Conservation (phyloP, 352 stramenopile genomes). For the Phytophthora aleatoria region DNA sequence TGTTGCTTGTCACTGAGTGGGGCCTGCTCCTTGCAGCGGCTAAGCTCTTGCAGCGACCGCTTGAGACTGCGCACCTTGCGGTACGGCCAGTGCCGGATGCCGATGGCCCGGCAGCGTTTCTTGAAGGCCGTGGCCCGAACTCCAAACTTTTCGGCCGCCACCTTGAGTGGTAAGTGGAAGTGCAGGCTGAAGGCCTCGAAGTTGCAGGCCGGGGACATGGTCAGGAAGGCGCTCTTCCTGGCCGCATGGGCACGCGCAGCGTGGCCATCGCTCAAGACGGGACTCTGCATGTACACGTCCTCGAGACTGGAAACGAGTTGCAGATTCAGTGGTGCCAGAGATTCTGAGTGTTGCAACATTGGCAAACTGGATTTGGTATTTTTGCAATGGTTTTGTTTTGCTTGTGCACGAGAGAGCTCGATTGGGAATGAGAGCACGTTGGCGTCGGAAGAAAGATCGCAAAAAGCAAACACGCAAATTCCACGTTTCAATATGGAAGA, state of each 20-base stretch:
- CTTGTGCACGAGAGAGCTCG: slow-evolving; percentile 25
- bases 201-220: slow-evolving; percentile 63
- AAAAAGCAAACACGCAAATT: slow-evolving; percentile 23
- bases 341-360: slow-evolving; percentile 32
- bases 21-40: slow-evolving; percentile 57
- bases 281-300: slow-evolving; percentile 46
- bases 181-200: slow-evolving; percentile 73
- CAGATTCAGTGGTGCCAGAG: slow-evolving; percentile 36
- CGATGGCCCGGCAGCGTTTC: slow-evolving; percentile 73
- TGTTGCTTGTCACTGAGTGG: slow-evolving; percentile 70
- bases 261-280: slow-evolving; percentile 18
- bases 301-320: slow-evolving; percentile 35
- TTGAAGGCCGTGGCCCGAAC: slow-evolving; percentile 79
- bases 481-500: slow-evolving; percentile 15
- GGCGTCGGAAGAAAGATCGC: slow-evolving; percentile 32
- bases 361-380: not conserved
- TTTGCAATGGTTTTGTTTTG: not conserved
- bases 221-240: slow-evolving; percentile 54
- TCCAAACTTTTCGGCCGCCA: slow-evolving; percentile 74
- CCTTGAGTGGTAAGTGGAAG: slow-evolving; percentile 74
- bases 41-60: slow-evolving; percentile 66
- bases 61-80: slow-evolving; percentile 77
- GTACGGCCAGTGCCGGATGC: slow-evolving; percentile 76
- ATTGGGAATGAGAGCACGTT: slow-evolving; percentile 26
- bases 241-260: slow-evolving; percentile 38